A percentile compares a stretch with the other conserved stretches of the same genome.
phyloP scores from a whole-genome alignment of 2,329 filamentous ascomycete species.

The Macrophomina tecta region DNA sequence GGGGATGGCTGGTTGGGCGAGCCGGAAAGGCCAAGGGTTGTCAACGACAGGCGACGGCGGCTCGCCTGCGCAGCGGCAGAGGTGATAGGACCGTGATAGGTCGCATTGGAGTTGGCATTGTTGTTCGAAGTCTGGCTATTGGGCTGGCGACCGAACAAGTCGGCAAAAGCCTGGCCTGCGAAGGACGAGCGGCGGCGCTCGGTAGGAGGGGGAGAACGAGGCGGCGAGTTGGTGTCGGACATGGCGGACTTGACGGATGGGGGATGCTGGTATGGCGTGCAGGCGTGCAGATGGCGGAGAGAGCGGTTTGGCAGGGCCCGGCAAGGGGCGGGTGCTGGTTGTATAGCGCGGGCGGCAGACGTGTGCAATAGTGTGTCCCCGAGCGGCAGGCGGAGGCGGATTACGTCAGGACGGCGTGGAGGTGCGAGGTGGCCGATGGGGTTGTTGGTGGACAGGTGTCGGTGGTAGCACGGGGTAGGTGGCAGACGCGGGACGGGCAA shows the following conservation, averaged over 20 bases:
- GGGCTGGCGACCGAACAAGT: slow-evolving; percentile 51
- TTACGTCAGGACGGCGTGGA: slow-evolving; percentile 24
- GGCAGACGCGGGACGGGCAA: background rate
- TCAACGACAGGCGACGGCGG: slow-evolving; percentile 56
- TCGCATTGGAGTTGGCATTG: slow-evolving; percentile 18
- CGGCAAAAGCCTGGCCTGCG: slow-evolving; percentile 56
- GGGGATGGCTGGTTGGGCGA: slow-evolving; percentile 52
- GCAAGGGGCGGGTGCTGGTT: slow-evolving; percentile 10
- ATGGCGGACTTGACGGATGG: slow-evolving; percentile 32
- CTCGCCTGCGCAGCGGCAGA: slow-evolving; percentile 57
- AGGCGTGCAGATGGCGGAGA: slow-evolving; percentile 32
- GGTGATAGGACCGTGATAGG: slow-evolving; percentile 54
- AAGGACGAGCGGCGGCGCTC: slow-evolving; percentile 53
- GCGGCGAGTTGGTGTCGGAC: slow-evolving; percentile 49
- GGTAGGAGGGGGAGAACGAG: slow-evolving; percentile 45
- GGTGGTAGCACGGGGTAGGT: background rate
- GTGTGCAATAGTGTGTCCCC: background rate
- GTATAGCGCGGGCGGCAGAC: slow-evolving; percentile 7
- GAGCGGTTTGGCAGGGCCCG: background rate
- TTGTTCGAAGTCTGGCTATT: slow-evolving; percentile 34
- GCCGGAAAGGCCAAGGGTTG: slow-evolving; percentile 55
- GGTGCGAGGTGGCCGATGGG: background rate
- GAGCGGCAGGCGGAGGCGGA: slow-evolving; percentile 1
- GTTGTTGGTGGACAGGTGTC: background rate
- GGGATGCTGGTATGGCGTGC: slow-evolving; percentile 11